Evolutionary conservation across 257 asterid genomes (phyloP), one percentile per base, ranked within the genome.

Genomic region (Cynanchum wilfordii): DNA sequence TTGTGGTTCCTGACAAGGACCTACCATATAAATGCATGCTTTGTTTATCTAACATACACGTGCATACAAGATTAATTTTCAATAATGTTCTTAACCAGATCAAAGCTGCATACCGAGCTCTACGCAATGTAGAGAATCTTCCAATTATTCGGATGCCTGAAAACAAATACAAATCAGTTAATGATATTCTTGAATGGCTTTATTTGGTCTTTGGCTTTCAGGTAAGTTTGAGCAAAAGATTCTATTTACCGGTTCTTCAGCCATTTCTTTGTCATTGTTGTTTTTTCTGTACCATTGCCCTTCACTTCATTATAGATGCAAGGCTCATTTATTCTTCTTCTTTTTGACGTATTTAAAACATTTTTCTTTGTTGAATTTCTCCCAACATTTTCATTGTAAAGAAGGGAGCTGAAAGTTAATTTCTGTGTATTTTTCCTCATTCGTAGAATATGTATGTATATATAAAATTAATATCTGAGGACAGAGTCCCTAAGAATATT

Each of bases 171-270:
- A 89, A 83, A 78, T 75, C 82, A 55, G 89, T 82, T 19, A 87
- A 77, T 54, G 99, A 95, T 68, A 92, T 95, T 80, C 91, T 92
- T 57, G 98, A 90, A 82, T 95, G 99, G 99, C 98, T 95, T 77
- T 84, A 94, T 83, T 73, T 87, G 63, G 88, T 87, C 76, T 95
- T 95, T 83, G 99, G 99, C 55, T 95, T 95, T 78, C 99, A 95
- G 99, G 99, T 92, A 79, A 70, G 74, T 25, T 83, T 22, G 42
- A 65, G 72, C n/a, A 57, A 24, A 69, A 49, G 10, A 54, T 57
- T 59, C 79, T 51, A 52, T 0, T 6, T 16, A 22, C 45, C 20
- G 51, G 52, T 67, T 68, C 66, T 55, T 70, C 11, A n/a, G 10
- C n/a, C n/a, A 69, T 42, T 76, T 60, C 58, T 22, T 76, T 75